Evolutionary conservation across 2,329 filamentous ascomycete species (phyloP), one percentile per base, ranked within the genome.

Genomic region (Coniella vitis): DNA sequence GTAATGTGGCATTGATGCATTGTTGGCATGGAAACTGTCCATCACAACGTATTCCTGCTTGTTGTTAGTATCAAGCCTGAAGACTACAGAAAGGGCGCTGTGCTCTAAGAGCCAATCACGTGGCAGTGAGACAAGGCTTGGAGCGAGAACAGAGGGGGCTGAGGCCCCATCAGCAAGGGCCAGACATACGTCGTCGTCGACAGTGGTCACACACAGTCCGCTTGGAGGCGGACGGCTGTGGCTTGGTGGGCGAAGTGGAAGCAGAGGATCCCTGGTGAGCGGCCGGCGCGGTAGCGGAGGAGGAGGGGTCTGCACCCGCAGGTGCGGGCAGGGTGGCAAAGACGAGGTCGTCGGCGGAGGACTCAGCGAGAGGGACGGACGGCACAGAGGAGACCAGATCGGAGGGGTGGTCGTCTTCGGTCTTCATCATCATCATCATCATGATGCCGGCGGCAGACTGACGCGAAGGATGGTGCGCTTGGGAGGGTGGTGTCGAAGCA

Each of bases 21-120:
- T 81, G 81, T 62, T 79, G 77, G 66, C 79, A 83, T 4, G 79
- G 76, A 42, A 65, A 67, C 45, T 65, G 58, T 45, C 69, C 69
- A 57, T 72, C 69, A 56, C 70, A 73, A 44, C 69, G 64, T 32
- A 73, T 72, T 54, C 70, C 69, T 72, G 41, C 8, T 8, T 9
- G 19, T 8, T 48, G 47, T 49, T 45, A 54, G 48, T 37, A 48
- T 45, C 19, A 10, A n/a, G n/a, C n/a, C n/a, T n/a, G n/a, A n/a
- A n/a, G n/a, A n/a, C n/a, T n/a, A n/a, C n/a, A n/a, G n/a, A n/a
- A n/a, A n/a, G n/a, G n/a, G n/a, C n/a, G n/a, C n/a, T n/a, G n/a
- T n/a, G n/a, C n/a, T n/a, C n/a, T n/a, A n/a, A n/a, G n/a, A n/a
- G n/a, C n/a, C n/a, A n/a, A n/a, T n/a, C 29, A 47, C 17, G 21